Evolutionary conservation across 1,139 yeast species (phyloP), one percentile per base, ranked within the genome.

Genomic region (Blastobotrys arbuscula): DNA sequence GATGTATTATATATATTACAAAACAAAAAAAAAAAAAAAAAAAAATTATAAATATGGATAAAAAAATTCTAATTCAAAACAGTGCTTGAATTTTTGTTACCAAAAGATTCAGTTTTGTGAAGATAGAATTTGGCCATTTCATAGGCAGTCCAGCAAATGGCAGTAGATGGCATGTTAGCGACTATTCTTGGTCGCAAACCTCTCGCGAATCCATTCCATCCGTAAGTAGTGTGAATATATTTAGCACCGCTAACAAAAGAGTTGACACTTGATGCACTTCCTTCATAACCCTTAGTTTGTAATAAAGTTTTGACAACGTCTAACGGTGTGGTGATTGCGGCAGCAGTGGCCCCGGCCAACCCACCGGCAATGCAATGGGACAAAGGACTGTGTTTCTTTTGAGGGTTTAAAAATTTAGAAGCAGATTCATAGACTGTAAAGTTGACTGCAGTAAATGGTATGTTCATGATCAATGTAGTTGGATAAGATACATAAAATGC

Each of bases 111-210:
- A 33, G 47, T 44, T 45, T 56, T 59, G 58, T 57, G 56, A 15
- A 72, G 54, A 55, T 84, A 74, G 59, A 81, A 85, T 69, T 92
- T 92, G 39, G 97, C 97, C 94, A 90, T 87, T 66, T 92, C 98
- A 67, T 94, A 92, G 20, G 96, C 90, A 1, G 97, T 92, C 98
- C 98, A 92, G 55, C 96, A 83, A 53, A 92, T 90, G 31, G 98
- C 98, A 12, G 98, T 90, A 44, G 95, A 84, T 19, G 99, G 99
- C 65, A 92, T 90, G 66, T 90, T 89, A 55, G 94, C 86, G 36
- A 92, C 82, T 48, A 94, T 82, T 67, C 99, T 79, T 44, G 99
- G 97, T 63, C 83, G 82, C 62, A 90, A 73, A 24, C 98, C 98
- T 61, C 95, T 76, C 61, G 77, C 66, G 66, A 92, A 90, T 0